phyloP scores from a whole-genome alignment of 345 rosid genomes.

The Murraya paniculata region DNA sequence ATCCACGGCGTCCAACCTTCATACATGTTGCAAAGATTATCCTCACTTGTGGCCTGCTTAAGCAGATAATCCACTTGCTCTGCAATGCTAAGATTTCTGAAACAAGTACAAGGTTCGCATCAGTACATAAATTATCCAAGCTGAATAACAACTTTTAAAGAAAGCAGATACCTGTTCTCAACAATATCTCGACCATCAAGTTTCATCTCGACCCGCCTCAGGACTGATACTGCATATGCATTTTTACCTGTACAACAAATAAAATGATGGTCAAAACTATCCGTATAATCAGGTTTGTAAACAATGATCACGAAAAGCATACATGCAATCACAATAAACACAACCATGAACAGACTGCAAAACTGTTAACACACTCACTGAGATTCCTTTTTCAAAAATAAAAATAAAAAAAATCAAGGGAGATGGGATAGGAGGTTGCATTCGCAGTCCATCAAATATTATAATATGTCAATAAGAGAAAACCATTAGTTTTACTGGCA shows the following conservation, averaged over 20 bases:
- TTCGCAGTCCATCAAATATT: background rate
- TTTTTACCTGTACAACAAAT: constrained; percentile 58
- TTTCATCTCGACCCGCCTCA: constrained; percentile 75
- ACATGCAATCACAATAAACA: background rate
- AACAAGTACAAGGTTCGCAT: constrained; percentile 4
- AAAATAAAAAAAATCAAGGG: background rate
- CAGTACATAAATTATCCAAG: background rate
- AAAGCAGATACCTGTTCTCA: constrained; percentile 50
- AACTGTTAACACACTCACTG: background rate
- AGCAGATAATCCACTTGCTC: constrained; percentile 90
- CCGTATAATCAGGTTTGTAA: background rate
- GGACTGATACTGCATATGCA: constrained; percentile 78
- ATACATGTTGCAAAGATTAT: constrained; percentile 95
- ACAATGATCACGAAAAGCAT: background rate
- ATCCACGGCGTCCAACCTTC: constrained; percentile 99
- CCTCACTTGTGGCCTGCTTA: constrained; percentile 79
- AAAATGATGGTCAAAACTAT: background rate
- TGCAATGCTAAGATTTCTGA: constrained; percentile 60
- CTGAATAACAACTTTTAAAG: background rate
- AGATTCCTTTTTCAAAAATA: background rate
- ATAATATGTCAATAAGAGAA: background rate
- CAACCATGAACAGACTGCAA: background rate
- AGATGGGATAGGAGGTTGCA: background rate
- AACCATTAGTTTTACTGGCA: background rate
- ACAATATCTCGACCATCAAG: constrained; percentile 74